Percentiles rank a stretch among this genome's conserved stretches.
Evolutionary conservation across 2,329 filamentous ascomycete genomes (phyloP).

Genomic region (Fusarium stilboides): DNA sequence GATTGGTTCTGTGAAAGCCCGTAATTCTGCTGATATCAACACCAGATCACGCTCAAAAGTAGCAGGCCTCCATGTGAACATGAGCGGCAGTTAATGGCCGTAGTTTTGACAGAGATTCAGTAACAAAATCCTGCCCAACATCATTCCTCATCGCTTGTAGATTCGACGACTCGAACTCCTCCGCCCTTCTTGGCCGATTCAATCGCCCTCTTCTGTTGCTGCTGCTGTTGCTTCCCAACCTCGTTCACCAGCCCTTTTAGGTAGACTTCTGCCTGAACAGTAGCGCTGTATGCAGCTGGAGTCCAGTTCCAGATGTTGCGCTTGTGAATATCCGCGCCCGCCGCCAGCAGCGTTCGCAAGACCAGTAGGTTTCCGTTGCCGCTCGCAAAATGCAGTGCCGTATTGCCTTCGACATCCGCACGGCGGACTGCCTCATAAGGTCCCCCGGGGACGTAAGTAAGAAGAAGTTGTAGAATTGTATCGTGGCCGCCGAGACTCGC

Average conservation of each 20-base stretch:
- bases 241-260: conserved; percentile 83
- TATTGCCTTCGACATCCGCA: conserved; percentile 83
- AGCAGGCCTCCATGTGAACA: background rate
- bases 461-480: conserved; percentile 74
- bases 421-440: conserved; percentile 67
- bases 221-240: conserved; percentile 70
- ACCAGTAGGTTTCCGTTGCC: conserved; percentile 85
- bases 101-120: background rate
- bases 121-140: background rate
- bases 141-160: conserved; percentile 55
- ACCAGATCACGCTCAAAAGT: background rate
- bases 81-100: background rate
- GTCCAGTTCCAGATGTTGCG: conserved; percentile 86
- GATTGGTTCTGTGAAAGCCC: conserved; percentile 7
- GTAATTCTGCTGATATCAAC: background rate
- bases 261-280: conserved; percentile 87
- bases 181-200: conserved; percentile 60
- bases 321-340: conserved; percentile 81
- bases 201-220: conserved; percentile 54
- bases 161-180: conserved; percentile 62
- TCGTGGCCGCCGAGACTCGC: conserved; percentile 74
- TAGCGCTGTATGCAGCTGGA: conserved; percentile 85
- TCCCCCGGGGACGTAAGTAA: conserved; percentile 73
- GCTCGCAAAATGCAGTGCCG: conserved; percentile 87
- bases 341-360: conserved; percentile 81